Conservation (phyloP, 371 early-diverging fungal species). For the Mucor ambiguus region DNA sequence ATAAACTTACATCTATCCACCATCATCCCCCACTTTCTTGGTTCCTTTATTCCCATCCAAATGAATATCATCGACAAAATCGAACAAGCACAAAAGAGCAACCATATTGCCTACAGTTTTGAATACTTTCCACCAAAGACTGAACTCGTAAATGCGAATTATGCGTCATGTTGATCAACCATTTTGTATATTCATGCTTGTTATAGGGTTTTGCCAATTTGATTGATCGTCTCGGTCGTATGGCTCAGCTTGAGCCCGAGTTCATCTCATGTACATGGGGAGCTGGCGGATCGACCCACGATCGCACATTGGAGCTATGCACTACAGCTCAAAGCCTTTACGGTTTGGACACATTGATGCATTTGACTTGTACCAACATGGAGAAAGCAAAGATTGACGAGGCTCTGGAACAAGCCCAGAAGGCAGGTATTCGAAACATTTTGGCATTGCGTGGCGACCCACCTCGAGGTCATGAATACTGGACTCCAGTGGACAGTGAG, state of each 20-base stretch:
- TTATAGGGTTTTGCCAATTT: conserved; percentile 84
- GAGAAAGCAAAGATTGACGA: conserved; percentile 79
- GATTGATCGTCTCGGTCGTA: conserved; percentile 89
- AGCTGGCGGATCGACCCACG: conserved; percentile 91
- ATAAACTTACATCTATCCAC: not conserved
- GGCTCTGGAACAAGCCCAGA: conserved; percentile 84
- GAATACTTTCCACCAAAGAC: conserved; percentile 99
- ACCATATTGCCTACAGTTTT: conserved; percentile 75
- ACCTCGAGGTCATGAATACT: conserved; percentile 82
- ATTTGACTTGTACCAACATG: conserved; percentile 98
- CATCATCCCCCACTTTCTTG: not conserved
- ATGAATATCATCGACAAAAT: conserved; percentile 72
- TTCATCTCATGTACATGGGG: conserved; percentile 97
- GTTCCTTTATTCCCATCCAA: conserved; percentile 3
- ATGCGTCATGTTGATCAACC: not conserved
- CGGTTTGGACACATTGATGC: conserved; percentile 92
- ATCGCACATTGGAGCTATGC: conserved; percentile 83
- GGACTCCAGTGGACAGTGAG: conserved; percentile 76
- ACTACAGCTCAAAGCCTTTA: conserved; percentile 82
- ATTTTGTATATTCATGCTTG: not conserved
- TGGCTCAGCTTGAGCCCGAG: conserved; percentile 82
- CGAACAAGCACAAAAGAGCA: conserved; percentile 36
- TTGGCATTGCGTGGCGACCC: conserved; percentile 93
- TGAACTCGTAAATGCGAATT: conserved; percentile 61
- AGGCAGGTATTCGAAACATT: conserved; percentile 90